A percentile compares a stretch with the other conserved stretches of the same genome.
Conservation (phyloP, 2,329 filamentous ascomycete species). For the Neoarthrinium moseri region DNA sequence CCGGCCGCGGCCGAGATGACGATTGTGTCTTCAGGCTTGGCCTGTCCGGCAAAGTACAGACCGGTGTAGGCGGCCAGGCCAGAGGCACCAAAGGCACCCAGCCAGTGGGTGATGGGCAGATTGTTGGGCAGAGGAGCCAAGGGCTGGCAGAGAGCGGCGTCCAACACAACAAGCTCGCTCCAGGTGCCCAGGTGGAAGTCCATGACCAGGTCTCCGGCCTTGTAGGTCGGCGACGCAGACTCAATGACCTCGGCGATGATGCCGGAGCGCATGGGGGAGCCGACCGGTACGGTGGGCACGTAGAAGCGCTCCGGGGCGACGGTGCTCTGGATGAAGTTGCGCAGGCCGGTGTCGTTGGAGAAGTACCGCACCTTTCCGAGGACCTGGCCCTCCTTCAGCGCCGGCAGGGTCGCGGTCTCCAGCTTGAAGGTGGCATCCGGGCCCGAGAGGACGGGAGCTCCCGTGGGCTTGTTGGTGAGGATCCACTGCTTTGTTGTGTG, state of each 20-base stretch:
- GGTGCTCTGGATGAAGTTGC: conserved; percentile 25
- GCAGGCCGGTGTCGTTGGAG: conserved; percentile 28
- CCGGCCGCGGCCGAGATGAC: conserved; percentile 48
- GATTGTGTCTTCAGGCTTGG: conserved; percentile 36
- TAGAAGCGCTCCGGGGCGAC: conserved; percentile 25
- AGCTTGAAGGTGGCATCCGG: conserved; percentile 26
- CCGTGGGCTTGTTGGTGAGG: conserved; percentile 22
- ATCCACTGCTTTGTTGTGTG: conserved; percentile 25
- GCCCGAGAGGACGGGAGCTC: conserved; percentile 22
- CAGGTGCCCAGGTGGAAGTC: conserved; percentile 24
- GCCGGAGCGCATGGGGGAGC: conserved; percentile 25
- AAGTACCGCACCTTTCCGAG: conserved; percentile 23
- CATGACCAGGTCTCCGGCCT: conserved; percentile 22
- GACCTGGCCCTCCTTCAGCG: conserved; percentile 22
- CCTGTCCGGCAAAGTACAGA: conserved; percentile 6
- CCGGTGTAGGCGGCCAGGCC: conserved; percentile 14
- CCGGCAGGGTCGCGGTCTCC: conserved; percentile 20
- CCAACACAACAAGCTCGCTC: conserved; percentile 23
- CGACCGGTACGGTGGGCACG: conserved; percentile 21
- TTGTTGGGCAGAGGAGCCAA: conserved; percentile 17
- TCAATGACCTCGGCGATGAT: conserved; percentile 27
- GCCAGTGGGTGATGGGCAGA: conserved; percentile 23
- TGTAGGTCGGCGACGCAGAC: conserved; percentile 17
- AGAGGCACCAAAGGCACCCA: conserved; percentile 25
- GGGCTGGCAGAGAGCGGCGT: conserved; percentile 18